Evolutionary conservation across 768 basidiomycete species (phyloP), one percentile per base, ranked within the genome.

Genomic region (Sporobolomyces phaffii): DNA sequence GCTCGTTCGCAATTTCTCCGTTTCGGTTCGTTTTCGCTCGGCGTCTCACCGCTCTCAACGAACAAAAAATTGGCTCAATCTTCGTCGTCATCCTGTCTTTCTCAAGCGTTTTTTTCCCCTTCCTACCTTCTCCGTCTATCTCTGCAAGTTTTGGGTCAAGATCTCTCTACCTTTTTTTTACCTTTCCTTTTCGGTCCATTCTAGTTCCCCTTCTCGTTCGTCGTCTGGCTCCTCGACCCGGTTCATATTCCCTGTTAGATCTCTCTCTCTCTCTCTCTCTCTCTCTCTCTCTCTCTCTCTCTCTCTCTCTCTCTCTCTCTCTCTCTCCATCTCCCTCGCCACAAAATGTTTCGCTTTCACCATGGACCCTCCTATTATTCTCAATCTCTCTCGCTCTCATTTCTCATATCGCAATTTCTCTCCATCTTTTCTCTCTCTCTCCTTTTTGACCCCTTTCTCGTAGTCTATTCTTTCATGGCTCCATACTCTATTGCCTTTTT

Each of bases 221-320:
- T n/a, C n/a, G n/a, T n/a, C n/a, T n/a, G n/a, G n/a, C n/a, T n/a
- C n/a, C n/a, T n/a, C n/a, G n/a, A n/a, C n/a, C n/a, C n/a, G n/a
- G n/a, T n/a, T n/a, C n/a, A n/a, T n/a, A 5, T 29, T 26, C 28
- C 43, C 38, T 13, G 18, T 45, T 41, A 11, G 3, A 54, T 44
- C 29, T 47, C 45, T 48, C 41, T 51, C 26, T 49, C 36, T 47
- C 47, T 56, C 36, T 20, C 43, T 47, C 62, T 52, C 28, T 24
- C 18, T 48, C 8, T 68, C 76, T 72, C 73, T 72, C 72, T 67
- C 50, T 74, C 69, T 74, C 62, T 45, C 40, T 50, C 54, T 69
- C n/a, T 50, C 29, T 52, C 62, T 33, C 57, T 54, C 40, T 33
- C 60, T 58, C 65, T 53, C 51, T 68, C n/a, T 70, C 56, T 52